A percentile compares a stretch with the other conserved stretches of the same genome.
Evolutionary conservation across 2,329 filamentous ascomycete genomes (phyloP).

Genomic region (Cercospora sp.): DNA sequence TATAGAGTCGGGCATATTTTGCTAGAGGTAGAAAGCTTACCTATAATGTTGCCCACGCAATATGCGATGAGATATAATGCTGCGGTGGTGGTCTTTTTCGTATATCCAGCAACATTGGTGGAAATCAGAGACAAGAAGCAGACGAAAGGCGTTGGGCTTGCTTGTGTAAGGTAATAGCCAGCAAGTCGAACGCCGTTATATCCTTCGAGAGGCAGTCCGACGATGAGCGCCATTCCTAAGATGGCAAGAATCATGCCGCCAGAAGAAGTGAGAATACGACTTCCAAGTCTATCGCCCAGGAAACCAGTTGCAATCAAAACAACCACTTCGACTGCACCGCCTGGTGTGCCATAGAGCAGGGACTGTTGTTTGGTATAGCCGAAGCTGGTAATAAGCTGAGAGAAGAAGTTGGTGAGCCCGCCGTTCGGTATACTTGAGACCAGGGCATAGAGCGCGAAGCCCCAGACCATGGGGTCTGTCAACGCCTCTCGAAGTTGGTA

Average conservation of each 20-base stretch:
- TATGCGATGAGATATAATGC: conserved; percentile 57
- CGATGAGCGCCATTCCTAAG: conserved; percentile 65
- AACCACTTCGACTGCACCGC: conserved; percentile 65
- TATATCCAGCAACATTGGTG: conserved; percentile 61
- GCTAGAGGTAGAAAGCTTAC: background rate
- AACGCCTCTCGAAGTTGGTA: conserved; percentile 65
- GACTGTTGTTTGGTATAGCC: conserved; percentile 65
- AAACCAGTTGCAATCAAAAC: conserved; percentile 58
- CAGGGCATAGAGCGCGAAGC: conserved; percentile 59
- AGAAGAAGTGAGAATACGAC: conserved; percentile 59
- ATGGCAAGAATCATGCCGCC: conserved; percentile 56
- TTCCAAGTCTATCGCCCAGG: conserved; percentile 57
- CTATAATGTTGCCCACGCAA: conserved; percentile 48
- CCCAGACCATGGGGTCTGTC: conserved; percentile 60
- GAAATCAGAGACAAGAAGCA: conserved; percentile 63
- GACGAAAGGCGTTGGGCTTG: conserved; percentile 63
- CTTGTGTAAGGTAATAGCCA: conserved; percentile 67
- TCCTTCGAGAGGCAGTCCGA: conserved; percentile 60
- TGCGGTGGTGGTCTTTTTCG: conserved; percentile 61
- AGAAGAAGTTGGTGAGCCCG: conserved; percentile 63
- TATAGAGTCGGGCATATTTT: background rate
- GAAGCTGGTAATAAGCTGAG: conserved; percentile 62
- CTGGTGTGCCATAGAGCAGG: conserved; percentile 65
- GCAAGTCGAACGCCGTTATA: conserved; percentile 57
- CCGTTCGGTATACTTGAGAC: conserved; percentile 60